Percentiles rank a stretch among this genome's conserved stretches.
Conservation (phyloP, 768 basidiomycete genomes). For the Agaricus sinodeliciosus region DNA sequence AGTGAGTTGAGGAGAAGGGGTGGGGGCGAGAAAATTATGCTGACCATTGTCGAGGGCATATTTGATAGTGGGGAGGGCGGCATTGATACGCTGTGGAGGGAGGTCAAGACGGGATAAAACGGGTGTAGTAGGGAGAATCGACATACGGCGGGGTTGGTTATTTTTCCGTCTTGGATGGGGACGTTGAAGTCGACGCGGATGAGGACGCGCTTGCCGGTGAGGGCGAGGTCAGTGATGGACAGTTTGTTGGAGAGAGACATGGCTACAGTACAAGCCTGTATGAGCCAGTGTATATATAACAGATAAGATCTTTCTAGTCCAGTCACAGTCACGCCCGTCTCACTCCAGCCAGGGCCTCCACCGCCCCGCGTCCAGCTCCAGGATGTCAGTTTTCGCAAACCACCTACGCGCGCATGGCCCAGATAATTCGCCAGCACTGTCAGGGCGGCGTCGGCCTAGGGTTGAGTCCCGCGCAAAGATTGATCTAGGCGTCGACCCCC, state of each 20-base stretch:
- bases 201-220: conserved; percentile 84
- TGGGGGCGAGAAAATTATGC: conserved; percentile 17
- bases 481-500: background rate
- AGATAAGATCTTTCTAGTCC: conserved; percentile 13
- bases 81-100: conserved; percentile 79
- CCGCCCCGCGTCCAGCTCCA: no score
- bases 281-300: conserved; percentile 14
- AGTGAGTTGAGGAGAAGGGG: background rate
- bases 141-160: conserved; percentile 94
- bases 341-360: no score
- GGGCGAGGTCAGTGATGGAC: conserved; percentile 83
- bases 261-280: conserved; percentile 19
- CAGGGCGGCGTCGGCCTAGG: no score
- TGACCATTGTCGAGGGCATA: conserved; percentile 82
- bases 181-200: conserved; percentile 97
- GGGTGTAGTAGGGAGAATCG: conserved; percentile 4
- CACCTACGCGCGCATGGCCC: no score
- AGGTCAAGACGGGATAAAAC: conserved; percentile 10
- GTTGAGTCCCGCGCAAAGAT: background rate
- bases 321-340: no score
- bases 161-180: conserved; percentile 82
- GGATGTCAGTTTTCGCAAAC: no score
- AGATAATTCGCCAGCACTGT: no score
- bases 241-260: conserved; percentile 97
- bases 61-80: conserved; percentile 91